phyloP scores from a whole-genome alignment of 176 grass and related monocot genomes.

The Cocos nucifera region DNA sequence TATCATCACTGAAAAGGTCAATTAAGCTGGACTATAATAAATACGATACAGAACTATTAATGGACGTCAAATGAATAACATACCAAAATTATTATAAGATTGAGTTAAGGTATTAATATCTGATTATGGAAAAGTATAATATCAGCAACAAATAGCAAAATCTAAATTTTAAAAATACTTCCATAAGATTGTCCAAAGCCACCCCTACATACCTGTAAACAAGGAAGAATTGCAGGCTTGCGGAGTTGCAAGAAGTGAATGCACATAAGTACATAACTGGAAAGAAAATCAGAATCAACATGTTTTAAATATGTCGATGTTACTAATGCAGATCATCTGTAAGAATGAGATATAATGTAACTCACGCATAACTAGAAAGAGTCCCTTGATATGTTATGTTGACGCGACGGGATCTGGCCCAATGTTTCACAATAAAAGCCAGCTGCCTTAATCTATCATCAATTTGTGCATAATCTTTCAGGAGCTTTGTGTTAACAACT shows the following conservation, averaged over 20 bases:
- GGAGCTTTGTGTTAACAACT: constrained; percentile 96
- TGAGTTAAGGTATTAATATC: no score
- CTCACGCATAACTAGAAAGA: constrained; percentile 99
- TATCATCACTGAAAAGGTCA: no score
- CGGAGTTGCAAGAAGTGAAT: constrained; percentile 79
- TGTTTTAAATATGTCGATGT: constrained; percentile 8
- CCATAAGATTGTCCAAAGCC: no score
- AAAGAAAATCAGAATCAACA: constrained; percentile 17
- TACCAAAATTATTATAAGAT: no score
- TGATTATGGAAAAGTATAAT: no score
- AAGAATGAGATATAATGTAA: constrained; percentile 6
- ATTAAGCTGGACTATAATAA: no score
- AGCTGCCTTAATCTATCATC: constrained; percentile 72
- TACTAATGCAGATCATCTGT: constrained; percentile 4
- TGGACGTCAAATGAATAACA: no score
- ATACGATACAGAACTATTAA: no score
- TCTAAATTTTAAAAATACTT: no score
- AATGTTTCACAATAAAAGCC: constrained; percentile 95
- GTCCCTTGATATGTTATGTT: constrained; percentile 98
- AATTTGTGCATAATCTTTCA: constrained; percentile 86
- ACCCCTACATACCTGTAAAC: constrained; percentile 61
- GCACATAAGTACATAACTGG: constrained; percentile 98
- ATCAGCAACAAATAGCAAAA: no score
- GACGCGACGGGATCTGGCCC: constrained; percentile 85
- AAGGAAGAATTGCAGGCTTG: constrained; percentile 79